Base-by-base conservation (phyloP, 805 yeast genomes). In the Candida gorgasii region DNA sequence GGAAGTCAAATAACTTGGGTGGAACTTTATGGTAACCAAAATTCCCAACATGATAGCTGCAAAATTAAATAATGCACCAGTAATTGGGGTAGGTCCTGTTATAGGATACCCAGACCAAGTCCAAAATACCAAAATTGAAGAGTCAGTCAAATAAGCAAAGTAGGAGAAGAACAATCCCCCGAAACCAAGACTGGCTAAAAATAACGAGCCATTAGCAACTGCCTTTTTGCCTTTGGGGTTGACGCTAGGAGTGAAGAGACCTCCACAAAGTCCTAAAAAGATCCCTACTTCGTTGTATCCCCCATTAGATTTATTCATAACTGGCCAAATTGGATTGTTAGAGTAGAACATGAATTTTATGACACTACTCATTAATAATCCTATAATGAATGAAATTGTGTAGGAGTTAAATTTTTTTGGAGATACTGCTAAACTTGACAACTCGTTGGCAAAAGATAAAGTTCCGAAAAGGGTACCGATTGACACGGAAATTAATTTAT, bases 301-400 rank as follows among this genome's bases (percentile, higher is more conserved):
- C 14, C 97, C 97, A 53, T 87, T 89, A 9, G 71, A 76, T 13
- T 73, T 73, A 59, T 89, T 83, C 90, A 93, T 83, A 39, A 90
- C 85, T 20, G 98, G 95, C 99, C 99, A 93, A 36, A 89, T 71
- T 28, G 99, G 99, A 59, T 93, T 93, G 58, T 90, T 90, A 2
- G 98, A 80, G 65, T 78, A 85, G 53, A 75, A 78, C 8, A 84
- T 78, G 65, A 77, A 85, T 58, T 93, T 93, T 14, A 87, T 71
- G 22, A 87, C 77, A 1, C 89, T 78, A 1, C 96, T 80, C 4
- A 80, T 60, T 32, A 86, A 69, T 45, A 93, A 72, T 13, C 99
- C 99, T 19, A 86, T 47, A 1, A 80, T 59, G 50, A 84, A 81
- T 2, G 90, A 71, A 3, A 80, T 58, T 4, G 80, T 68, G 50